These are phyloP conservation scores for Amorphotheca resinae DNA, from an alignment of 495 filamentous ascomycete genomes.

Conservation along the genomic window DNA sequence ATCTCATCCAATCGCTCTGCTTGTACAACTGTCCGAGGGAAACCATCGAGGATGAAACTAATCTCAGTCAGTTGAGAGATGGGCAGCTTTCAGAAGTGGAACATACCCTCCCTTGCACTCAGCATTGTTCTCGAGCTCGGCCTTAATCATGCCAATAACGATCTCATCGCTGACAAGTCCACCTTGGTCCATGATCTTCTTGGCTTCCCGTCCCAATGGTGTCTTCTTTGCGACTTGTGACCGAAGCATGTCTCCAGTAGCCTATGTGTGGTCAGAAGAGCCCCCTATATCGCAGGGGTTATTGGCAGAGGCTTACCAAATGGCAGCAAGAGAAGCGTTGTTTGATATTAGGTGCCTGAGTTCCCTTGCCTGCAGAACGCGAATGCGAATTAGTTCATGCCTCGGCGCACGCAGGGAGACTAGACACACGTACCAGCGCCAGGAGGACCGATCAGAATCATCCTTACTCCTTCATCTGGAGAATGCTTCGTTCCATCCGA, in stretches of 20 bases:
- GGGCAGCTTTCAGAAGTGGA: background rate
- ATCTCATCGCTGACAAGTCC: constrained; percentile 98
- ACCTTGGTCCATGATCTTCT: constrained; percentile 99
- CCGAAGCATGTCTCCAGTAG: constrained; percentile 97
- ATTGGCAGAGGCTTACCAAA: constrained; percentile 51
- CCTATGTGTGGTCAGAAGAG: constrained; percentile 36
- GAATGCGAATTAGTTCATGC: constrained; percentile 21
- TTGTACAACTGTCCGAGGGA: constrained; percentile 91
- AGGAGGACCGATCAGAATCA: constrained; percentile 96
- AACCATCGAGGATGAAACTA: constrained; percentile 98
- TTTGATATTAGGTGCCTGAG: constrained; percentile 94
- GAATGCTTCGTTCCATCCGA: constrained; percentile 36
- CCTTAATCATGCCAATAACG: constrained; percentile 98
- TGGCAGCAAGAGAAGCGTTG: constrained; percentile 95
- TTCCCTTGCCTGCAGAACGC: constrained; percentile 74
- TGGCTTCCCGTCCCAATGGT: constrained; percentile 82
- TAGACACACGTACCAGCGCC: constrained; percentile 66
- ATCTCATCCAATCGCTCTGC: constrained; percentile 90
- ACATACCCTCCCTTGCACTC: constrained; percentile 95
- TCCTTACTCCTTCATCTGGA: constrained; percentile 48
- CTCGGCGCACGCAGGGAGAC: background rate
- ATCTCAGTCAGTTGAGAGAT: constrained; percentile 1
- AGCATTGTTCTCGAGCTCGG: constrained; percentile 80
- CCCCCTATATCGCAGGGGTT: background rate
- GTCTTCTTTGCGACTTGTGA: constrained; percentile 99